Evolutionary conservation across 2,329 filamentous ascomycete species (phyloP).

Genomic region (Verticillium albo-atrum): DNA sequence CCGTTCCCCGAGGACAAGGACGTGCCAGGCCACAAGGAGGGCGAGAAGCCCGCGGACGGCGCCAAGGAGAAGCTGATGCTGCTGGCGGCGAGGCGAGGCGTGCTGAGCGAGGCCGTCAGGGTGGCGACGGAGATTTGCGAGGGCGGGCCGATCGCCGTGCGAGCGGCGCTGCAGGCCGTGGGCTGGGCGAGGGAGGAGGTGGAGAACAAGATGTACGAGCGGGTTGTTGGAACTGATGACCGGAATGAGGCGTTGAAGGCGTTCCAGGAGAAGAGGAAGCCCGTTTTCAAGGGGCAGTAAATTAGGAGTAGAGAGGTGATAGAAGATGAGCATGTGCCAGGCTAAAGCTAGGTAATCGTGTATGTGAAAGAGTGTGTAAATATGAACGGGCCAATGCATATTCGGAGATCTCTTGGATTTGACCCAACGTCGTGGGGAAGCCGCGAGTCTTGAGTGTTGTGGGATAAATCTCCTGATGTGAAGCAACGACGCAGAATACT

Average conservation of each 20-base stretch:
- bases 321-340: background rate
- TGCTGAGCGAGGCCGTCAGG: conserved; percentile 70
- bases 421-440: too few relatives aligned
- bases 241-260: conserved; percentile 82
- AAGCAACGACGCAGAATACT: too few relatives aligned
- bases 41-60: conserved; percentile 26
- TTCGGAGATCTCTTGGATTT: too few relatives aligned
- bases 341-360: too few relatives aligned
- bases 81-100: conserved; percentile 58
- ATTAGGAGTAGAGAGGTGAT: background rate
- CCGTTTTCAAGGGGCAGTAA: conserved; percentile 52
- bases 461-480: too few relatives aligned
- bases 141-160: conserved; percentile 79
- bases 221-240: conserved; percentile 80
- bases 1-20: conserved; percentile 46
- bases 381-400: too few relatives aligned
- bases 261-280: conserved; percentile 64
- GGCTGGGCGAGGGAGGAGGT: conserved; percentile 65
- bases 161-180: conserved; percentile 76
- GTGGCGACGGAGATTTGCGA: conserved; percentile 84
- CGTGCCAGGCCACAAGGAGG: conserved; percentile 31
- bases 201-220: conserved; percentile 85
- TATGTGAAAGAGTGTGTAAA: too few relatives aligned
- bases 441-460: too few relatives aligned
- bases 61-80: conserved; percentile 37